Evolutionary conservation across 1,284 basidiomycete species (phyloP), one percentile per base, ranked within the genome.

Genomic region (Pterulicium gracile): DNA sequence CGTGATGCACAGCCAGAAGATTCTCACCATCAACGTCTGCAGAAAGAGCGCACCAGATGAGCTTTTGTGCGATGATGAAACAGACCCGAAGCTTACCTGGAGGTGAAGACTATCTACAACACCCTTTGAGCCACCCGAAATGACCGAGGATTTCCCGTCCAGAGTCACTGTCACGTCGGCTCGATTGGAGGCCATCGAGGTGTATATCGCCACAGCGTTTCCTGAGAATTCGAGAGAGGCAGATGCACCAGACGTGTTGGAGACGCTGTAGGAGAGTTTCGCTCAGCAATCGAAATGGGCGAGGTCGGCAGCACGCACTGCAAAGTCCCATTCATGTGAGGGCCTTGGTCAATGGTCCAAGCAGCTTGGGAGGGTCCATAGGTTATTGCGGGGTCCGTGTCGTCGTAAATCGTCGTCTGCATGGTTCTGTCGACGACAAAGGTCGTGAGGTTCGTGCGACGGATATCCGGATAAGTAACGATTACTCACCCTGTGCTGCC

Each of bases 191-290:
- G 71, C 68, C 18, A 72, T 63, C 1, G 73, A 70, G 23, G 74
- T 73, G 50, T 72, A 76, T 1, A 77, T 49, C 13, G 71, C 72
- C 40, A 78, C 60, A 15, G 69, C 72, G 47, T 73, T 67, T 23
- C 75, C 75, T 3, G 55, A 51, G 55, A 77, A 77, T n/a, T 58
- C 50, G 4, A 74, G 52, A 3, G 66, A 64, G 13, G 66, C 69
- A 18, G 64, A 62, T 20, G 72, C 67, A 23, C 61, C 65, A n/a
- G 58, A 49, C 3, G 55, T 58, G 45, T 63, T 52, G 1, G 72
- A 65, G 54, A 58, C 72, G 53, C 73, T 75, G 43, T 2, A 17
- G 41, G 15, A 44, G 18, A 35, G n/a, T n/a, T n/a, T n/a, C n/a
- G n/a, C n/a, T n/a, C n/a, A n/a, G n/a, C n/a, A n/a, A n/a, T n/a